Evolutionary conservation across 208 protist genomes (phyloP).

Genomic region (Entamoeba moshkovskii): DNA sequence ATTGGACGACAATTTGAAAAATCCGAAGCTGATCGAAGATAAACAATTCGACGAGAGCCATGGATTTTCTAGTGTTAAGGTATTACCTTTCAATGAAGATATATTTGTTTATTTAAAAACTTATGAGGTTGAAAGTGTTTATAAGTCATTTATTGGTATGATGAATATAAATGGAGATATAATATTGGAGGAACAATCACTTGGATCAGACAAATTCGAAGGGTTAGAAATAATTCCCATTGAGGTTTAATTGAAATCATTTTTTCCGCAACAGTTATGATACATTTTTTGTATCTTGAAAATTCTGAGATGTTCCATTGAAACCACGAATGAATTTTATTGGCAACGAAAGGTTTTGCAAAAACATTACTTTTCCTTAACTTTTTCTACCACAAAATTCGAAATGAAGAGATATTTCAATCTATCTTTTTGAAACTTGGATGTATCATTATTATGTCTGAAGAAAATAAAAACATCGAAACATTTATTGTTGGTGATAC

Average conservation of each 20-base stretch:
- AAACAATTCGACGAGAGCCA: background rate
- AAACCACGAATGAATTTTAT: too few relatives aligned
- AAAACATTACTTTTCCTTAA: too few relatives aligned
- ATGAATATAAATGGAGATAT: background rate
- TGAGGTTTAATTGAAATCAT: background rate
- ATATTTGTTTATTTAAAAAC: background rate
- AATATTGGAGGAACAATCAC: background rate
- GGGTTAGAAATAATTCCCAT: background rate
- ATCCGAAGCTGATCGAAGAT: background rate
- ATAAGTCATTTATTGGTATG: background rate
- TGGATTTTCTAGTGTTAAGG: background rate
- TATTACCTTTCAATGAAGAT: background rate
- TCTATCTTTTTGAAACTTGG: too few relatives aligned
- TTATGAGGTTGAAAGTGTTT: background rate
- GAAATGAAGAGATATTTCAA: too few relatives aligned
- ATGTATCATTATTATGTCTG: too few relatives aligned
- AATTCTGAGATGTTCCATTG: too few relatives aligned
- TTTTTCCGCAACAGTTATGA: too few relatives aligned
- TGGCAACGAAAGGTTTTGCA: too few relatives aligned
- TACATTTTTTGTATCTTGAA: too few relatives aligned
- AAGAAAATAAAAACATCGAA: too few relatives aligned
- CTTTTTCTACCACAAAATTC: too few relatives aligned
- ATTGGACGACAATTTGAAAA: background rate
- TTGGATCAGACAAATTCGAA: background rate
- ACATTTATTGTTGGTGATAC: too few relatives aligned